A percentile compares a stretch with the other conserved stretches of the same genome.
Evolutionary conservation across 495 filamentous ascomycete genomes (phyloP).

Genomic region (Collariella sp.): DNA sequence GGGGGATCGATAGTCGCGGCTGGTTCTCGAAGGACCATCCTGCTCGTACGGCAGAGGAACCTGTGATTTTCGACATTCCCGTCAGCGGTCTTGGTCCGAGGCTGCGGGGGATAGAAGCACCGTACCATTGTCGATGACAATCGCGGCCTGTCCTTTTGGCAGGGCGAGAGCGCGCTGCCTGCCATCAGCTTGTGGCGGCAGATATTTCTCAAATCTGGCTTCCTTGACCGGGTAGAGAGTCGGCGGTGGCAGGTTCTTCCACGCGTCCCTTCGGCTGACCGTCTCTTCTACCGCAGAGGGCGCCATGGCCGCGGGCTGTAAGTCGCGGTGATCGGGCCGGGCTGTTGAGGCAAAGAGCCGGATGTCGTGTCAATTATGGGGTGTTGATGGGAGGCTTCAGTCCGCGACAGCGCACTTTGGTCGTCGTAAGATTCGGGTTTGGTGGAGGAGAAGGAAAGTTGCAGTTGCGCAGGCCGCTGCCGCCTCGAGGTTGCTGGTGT

Average conservation of each 20-base stretch:
- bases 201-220: conserved; percentile 67
- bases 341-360: neutral
- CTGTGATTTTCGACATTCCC: conserved; percentile 34
- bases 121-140: conserved; percentile 97
- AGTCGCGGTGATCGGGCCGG: neutral
- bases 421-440: neutral
- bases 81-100: conserved; percentile 3
- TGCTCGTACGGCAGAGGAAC: conserved; percentile 78
- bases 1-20: conserved; percentile 72
- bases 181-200: conserved; percentile 58
- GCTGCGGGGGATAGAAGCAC: neutral
- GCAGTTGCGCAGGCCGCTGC: neutral
- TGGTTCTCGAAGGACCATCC: conserved; percentile 86
- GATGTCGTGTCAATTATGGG: neutral
- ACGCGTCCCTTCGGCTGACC: conserved; percentile 24
- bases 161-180: conserved; percentile 51
- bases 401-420: neutral
- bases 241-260: conserved; percentile 37
- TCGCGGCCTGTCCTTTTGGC: conserved; percentile 49
- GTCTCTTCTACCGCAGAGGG: conserved; percentile 36
- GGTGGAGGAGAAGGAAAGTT: neutral
- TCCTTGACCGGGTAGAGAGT: conserved; percentile 53
- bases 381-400: conserved; percentile 6
- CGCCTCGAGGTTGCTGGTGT: neutral
- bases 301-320: conserved; percentile 27